Evolutionary conservation across 441 rosid genomes (phyloP).

Genomic region (Erysimum cheiri): DNA sequence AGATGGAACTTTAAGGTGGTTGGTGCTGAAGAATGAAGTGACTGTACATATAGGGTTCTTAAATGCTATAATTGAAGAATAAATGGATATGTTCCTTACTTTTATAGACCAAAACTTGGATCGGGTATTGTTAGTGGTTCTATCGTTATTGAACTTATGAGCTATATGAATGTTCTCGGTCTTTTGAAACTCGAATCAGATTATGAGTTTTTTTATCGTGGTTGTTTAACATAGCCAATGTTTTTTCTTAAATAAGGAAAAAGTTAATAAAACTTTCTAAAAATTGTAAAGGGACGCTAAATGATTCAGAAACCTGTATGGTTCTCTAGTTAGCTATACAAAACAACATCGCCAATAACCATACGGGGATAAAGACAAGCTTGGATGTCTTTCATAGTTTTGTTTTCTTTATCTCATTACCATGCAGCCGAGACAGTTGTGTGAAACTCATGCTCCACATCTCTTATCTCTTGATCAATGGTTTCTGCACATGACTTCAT

Average conservation of each 20-base stretch:
- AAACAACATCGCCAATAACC: background rate
- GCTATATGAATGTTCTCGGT: conserved; percentile 14
- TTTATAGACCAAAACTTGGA: background rate
- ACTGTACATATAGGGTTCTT: conserved; percentile 21
- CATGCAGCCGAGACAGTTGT: conserved; percentile 54
- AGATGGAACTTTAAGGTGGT: conserved; percentile 22
- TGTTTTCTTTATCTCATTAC: conserved; percentile 33
- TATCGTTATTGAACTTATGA: conserved; percentile 15
- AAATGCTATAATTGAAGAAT: conserved; percentile 18
- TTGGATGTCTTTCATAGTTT: background rate
- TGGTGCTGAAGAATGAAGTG: conserved; percentile 27
- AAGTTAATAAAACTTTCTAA: background rate
- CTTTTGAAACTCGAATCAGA: background rate
- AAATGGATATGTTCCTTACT: conserved; percentile 16
- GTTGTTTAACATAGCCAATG: background rate
- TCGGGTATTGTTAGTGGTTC: background rate
- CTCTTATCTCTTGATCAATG: conserved; percentile 24
- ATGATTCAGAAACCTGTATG: background rate
- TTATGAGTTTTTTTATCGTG: background rate
- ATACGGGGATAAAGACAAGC: conserved; percentile 6
- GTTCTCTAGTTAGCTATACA: background rate
- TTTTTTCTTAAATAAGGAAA: background rate
- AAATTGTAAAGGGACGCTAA: background rate
- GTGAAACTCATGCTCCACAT: conserved; percentile 42
- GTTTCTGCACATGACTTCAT: conserved; percentile 40